Conservation (phyloP, 352 stramenopile genomes). For the Phytopythium chamaehyphon region DNA sequence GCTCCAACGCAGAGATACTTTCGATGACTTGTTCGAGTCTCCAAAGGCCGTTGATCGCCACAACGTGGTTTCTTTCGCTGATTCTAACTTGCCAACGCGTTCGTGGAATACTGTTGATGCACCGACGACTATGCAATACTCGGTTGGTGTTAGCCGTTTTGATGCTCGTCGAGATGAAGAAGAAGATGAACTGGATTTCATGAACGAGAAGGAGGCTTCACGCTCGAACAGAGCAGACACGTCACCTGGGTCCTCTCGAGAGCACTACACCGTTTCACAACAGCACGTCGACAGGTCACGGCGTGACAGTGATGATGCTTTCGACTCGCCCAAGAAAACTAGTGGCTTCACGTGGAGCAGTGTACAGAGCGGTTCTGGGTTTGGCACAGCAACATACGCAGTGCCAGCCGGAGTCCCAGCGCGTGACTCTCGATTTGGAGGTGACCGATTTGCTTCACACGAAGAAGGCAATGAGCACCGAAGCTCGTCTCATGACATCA, state of each 20-base stretch:
- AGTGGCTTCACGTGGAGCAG: slow-evolving; percentile 34
- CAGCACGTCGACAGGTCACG: not conserved
- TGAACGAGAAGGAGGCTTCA: not conserved
- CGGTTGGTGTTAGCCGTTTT: slow-evolving; percentile 49
- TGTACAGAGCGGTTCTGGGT: slow-evolving; percentile 18
- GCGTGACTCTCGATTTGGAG: slow-evolving; percentile 2
- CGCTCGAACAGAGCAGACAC: not conserved
- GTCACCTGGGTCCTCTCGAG: not conserved
- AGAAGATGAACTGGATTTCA: slow-evolving; percentile 11
- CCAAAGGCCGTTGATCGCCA: slow-evolving; percentile 20
- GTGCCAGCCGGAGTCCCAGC: slow-evolving; percentile 25
- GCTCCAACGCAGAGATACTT: slow-evolving; percentile 51
- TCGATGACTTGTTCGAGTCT: slow-evolving; percentile 75
- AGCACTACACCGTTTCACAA: not conserved
- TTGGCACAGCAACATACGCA: slow-evolving; percentile 35
- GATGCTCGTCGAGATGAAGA: slow-evolving; percentile 28
- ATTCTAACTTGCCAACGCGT: not conserved
- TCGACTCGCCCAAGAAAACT: not conserved
- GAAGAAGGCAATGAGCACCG: not conserved
- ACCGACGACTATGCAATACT: slow-evolving; percentile 1
- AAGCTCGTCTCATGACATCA: slow-evolving; percentile 30
- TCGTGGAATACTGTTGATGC: slow-evolving; percentile 8
- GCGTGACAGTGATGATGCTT: slow-evolving; percentile 1
- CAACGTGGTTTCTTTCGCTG: not conserved
- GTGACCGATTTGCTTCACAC: not conserved